These are phyloP conservation scores for Apiospora kogelbergensis DNA, from an alignment of 2,329 filamentous ascomycete species.

Conservation along the genomic window DNA sequence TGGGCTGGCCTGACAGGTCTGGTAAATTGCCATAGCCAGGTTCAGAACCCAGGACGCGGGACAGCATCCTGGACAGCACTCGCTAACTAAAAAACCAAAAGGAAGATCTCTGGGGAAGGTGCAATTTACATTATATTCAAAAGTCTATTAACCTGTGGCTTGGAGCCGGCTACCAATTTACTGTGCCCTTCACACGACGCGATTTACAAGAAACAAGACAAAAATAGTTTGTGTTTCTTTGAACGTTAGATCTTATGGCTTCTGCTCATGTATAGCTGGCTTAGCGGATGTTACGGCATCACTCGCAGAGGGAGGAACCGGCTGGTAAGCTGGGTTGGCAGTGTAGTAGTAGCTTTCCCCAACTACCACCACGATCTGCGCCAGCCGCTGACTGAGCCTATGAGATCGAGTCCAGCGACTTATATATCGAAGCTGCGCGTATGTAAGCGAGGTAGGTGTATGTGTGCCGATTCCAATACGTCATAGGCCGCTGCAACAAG, in stretches of 20 bases:
- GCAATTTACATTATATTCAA: background rate
- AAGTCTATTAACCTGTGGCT: background rate
- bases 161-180: background rate
- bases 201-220: background rate
- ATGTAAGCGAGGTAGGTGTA: background rate
- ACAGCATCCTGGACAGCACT: background rate
- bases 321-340: constrained; percentile 6
- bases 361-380: background rate
- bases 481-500: background rate
- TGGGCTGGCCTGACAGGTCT: too few relatives aligned
- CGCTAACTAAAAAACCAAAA: background rate
- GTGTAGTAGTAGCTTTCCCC: background rate
- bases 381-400: background rate
- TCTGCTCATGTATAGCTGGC: background rate
- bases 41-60: background rate
- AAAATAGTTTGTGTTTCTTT: background rate
- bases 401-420: background rate
- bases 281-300: constrained; percentile 7
- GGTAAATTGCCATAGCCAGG: background rate
- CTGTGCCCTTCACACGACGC: background rate
- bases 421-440: background rate
- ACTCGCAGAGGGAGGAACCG: constrained; percentile 6
- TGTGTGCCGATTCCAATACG: background rate
- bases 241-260: background rate
- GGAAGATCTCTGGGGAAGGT: background rate